Conservation (phyloP, 495 filamentous ascomycete genomes). For the Wilcoxina mikolae region DNA sequence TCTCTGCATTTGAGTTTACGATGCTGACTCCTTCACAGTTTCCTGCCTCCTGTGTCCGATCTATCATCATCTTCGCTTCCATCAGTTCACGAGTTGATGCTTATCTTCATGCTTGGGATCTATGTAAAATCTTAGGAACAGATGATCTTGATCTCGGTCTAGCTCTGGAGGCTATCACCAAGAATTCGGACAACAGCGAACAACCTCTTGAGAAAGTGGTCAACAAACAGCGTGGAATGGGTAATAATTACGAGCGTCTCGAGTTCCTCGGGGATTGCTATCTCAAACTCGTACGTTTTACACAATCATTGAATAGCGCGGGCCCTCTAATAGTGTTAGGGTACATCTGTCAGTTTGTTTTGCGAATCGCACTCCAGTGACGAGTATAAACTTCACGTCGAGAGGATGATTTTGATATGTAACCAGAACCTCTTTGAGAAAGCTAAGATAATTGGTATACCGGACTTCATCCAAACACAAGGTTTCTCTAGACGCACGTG, state of each 20-base stretch:
- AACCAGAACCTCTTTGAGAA: slow-evolving; percentile 77
- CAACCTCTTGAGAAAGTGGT: slow-evolving; percentile 57
- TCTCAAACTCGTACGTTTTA: slow-evolving; percentile 86
- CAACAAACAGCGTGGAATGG: slow-evolving; percentile 78
- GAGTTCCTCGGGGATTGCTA: slow-evolving; percentile 92
- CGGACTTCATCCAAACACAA: slow-evolving; percentile 65
- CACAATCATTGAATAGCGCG: too few species aligned
- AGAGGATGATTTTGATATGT: slow-evolving; percentile 81
- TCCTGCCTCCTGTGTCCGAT: slow-evolving; percentile 46
- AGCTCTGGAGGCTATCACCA: slow-evolving; percentile 83
- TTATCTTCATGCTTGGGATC: slow-evolving; percentile 65
- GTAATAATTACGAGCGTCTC: slow-evolving; percentile 87
- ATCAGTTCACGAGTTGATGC: slow-evolving; percentile 73
- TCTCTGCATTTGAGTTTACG: not conserved
- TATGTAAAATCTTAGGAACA: slow-evolving; percentile 44
- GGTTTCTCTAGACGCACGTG: slow-evolving; percentile 50
- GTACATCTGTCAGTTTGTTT: slow-evolving; percentile 75
- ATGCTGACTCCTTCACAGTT: slow-evolving; percentile 39
- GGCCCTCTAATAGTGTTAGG: too few species aligned
- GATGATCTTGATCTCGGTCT: slow-evolving; percentile 45
- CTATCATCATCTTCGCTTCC: slow-evolving; percentile 61
- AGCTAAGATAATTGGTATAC: slow-evolving; percentile 51
- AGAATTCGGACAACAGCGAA: slow-evolving; percentile 82
- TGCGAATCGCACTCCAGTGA: slow-evolving; percentile 57
- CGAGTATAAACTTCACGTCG: slow-evolving; percentile 79